Conservation (phyloP, 495 filamentous ascomycete species). For the Podospora comata region DNA sequence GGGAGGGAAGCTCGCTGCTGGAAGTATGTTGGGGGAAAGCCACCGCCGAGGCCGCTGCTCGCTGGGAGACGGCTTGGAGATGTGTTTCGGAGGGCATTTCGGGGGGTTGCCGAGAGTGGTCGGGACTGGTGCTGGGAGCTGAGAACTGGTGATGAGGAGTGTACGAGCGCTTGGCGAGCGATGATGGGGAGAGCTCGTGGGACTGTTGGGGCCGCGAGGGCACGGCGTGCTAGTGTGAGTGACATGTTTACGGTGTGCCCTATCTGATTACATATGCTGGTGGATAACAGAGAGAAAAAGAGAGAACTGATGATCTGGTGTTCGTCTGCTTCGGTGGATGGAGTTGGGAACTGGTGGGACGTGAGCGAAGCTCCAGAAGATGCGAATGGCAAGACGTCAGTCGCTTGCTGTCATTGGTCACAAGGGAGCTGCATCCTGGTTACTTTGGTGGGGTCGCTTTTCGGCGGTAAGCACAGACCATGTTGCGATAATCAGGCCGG, state of each 20-base stretch:
- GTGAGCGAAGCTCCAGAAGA: not conserved
- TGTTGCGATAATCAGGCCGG: not conserved
- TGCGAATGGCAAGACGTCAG: not conserved
- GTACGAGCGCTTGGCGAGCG: not conserved
- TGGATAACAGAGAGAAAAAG: not conserved
- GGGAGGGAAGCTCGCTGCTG: conserved; percentile 59
- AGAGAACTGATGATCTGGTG: not conserved
- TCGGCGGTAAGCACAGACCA: not conserved
- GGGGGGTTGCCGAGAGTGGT: conserved; percentile 32
- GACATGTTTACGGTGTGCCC: not conserved
- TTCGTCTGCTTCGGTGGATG: not conserved
- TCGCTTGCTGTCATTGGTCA: not conserved
- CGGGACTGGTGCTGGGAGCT: conserved; percentile 1
- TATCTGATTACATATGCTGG: not conserved
- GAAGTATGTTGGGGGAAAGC: conserved; percentile 54
- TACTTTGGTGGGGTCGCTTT: not conserved
- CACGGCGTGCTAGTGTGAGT: not conserved
- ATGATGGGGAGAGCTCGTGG: not conserved
- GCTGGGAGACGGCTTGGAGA: conserved; percentile 10
- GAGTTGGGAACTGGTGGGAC: too few relatives aligned
- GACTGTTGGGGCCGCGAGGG: not conserved
- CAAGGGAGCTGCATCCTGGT: not conserved
- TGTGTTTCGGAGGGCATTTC: conserved; percentile 13
- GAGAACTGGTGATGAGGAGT: not conserved
- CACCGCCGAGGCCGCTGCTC: conserved; percentile 28